A percentile compares a stretch with the other conserved stretches of the same genome.
Evolutionary conservation across 192 early-diverging fungal species (phyloP).

Genomic region (Cetraspora pellucida): DNA sequence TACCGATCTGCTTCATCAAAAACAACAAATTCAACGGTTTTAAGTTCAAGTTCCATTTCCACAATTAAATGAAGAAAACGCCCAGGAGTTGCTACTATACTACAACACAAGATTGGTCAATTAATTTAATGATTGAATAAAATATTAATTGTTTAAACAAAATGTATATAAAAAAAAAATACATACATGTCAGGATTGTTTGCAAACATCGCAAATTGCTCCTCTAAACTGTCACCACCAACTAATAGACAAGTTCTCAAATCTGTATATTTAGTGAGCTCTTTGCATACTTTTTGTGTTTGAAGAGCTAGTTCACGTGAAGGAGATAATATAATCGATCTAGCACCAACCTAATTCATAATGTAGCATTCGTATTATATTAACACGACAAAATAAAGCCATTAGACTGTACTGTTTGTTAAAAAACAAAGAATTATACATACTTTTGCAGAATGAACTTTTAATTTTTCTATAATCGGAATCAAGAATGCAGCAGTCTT

Average conservation of each 20-base stretch:
- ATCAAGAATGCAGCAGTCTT: conserved; percentile 97
- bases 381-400: not conserved
- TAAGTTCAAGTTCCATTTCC: conserved; percentile 89
- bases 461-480: conserved; percentile 87
- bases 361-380: not conserved
- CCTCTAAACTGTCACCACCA: conserved; percentile 96
- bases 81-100: conserved; percentile 80
- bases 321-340: conserved; percentile 86
- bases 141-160: not conserved
- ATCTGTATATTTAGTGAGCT: conserved; percentile 92
- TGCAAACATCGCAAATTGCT: conserved; percentile 92
- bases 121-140: not conserved
- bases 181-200: conserved; percentile 90
- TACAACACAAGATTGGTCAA: conserved; percentile 8
- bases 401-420: too few species aligned
- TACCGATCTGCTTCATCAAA: conserved; percentile 99
- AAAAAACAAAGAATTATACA: not conserved
- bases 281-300: conserved; percentile 92
- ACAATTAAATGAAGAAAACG: conserved; percentile 82
- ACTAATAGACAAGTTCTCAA: conserved; percentile 85
- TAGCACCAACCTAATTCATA: conserved; percentile 55
- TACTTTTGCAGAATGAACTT: conserved; percentile 86
- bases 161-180: not conserved
- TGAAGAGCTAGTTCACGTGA: conserved; percentile 96
- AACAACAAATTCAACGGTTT: conserved; percentile 91